Base-by-base conservation (phyloP, 768 basidiomycete species). In the Russula brevipes region DNA sequence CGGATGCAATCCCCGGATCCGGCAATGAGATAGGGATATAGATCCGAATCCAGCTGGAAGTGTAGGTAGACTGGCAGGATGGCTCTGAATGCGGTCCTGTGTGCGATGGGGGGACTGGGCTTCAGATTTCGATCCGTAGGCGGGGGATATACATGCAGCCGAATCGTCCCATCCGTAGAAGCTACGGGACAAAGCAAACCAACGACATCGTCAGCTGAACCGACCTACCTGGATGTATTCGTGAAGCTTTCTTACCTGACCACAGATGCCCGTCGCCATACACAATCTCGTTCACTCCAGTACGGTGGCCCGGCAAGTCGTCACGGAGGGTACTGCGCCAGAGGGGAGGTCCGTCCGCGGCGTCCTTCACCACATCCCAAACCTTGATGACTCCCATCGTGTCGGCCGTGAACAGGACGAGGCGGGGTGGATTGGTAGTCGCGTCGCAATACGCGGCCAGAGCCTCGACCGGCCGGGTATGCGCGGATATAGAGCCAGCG, bases 371-470 rank as follows among this genome's bases (percentile, higher is more conserved):
- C 54, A 96, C 70, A 31, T 81, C 75, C 95, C 95, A 99, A 35
- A 85, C 74, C 63, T 87, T 90, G 71, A 98, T 85, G 9, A 89
- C 72, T 2, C 96, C 97, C 87, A 98, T 90, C 3, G 91, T 95
- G 73, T 98, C 96, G 7, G 84, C 92, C 0, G 93, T 92, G 72
- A 87, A 91, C 5, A 98, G 74, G 33, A 80, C 75, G 39, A 59
- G 51, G 0, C 36, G 76, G 81, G 19, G 77, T 75, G 11, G 70
- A 72, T n/a, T 76, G 17, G 45, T 39, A 24, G 55, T 54, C n/a
- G 41, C 35, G 24, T 58, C 49, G 14, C 74, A 67, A 61, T 78
- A 76, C n/a, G 82, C 87, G 44, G 83, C 81, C 12, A 97, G 73
- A 63, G 84, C 85, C 72, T 93, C 91, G 8, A 98, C 85, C 4